Evolutionary conservation across 441 rosid species (phyloP).

Genomic region (Biscutella laevigata): DNA sequence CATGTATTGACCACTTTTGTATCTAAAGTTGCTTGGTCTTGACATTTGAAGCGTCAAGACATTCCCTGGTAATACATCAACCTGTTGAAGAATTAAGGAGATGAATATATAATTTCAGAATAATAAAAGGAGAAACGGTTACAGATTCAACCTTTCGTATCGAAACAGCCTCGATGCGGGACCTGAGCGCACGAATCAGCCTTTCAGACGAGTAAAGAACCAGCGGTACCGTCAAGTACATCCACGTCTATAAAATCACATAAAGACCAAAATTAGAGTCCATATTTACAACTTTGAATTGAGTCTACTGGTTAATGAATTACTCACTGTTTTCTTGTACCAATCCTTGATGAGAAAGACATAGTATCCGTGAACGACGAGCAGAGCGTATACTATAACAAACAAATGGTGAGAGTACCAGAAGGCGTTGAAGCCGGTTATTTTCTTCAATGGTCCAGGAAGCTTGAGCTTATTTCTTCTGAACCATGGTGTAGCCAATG

Average conservation of each 20-base stretch:
- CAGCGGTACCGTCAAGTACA: slow-evolving; percentile 59
- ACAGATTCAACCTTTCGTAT: slow-evolving; percentile 40
- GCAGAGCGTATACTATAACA: slow-evolving; percentile 46
- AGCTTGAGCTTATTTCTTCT: slow-evolving; percentile 40
- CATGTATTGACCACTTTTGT: slow-evolving; percentile 72
- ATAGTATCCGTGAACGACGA: slow-evolving; percentile 41
- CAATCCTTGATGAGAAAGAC: slow-evolving; percentile 42
- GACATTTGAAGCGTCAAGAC: slow-evolving; percentile 70
- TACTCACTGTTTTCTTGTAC: slow-evolving; percentile 54
- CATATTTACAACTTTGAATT: background rate
- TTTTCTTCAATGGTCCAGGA: slow-evolving; percentile 42
- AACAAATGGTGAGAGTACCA: slow-evolving; percentile 70
- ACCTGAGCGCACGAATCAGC: slow-evolving; percentile 46
- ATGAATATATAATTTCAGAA: background rate
- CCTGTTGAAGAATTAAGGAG: slow-evolving; percentile 29
- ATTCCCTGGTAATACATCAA: slow-evolving; percentile 58
- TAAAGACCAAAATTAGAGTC: slow-evolving; percentile 7
- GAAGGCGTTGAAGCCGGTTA: slow-evolving; percentile 61
- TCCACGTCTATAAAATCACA: slow-evolving; percentile 46
- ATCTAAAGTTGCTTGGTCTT: slow-evolving; percentile 52
- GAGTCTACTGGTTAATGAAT: background rate
- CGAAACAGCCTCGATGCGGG: slow-evolving; percentile 45
- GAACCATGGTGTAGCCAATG: slow-evolving; percentile 52
- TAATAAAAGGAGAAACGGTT: background rate
- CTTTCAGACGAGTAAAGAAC: slow-evolving; percentile 45